Evolutionary conservation across 139 green algal genomes (phyloP).

Genomic region (Chlorella sp.): DNA sequence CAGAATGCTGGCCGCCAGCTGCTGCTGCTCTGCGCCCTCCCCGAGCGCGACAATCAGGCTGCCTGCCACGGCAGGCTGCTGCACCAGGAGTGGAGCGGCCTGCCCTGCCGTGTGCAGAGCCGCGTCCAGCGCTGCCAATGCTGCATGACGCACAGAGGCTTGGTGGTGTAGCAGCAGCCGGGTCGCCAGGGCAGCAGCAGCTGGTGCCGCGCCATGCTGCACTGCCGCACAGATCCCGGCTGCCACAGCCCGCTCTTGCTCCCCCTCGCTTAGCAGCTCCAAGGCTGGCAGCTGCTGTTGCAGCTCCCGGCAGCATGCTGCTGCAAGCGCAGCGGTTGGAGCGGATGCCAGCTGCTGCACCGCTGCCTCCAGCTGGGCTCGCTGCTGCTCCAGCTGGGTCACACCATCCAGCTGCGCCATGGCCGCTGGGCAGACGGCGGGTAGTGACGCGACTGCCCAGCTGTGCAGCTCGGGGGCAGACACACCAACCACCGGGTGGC

Average conservation of each 20-base stretch:
- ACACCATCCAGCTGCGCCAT: background rate
- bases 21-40: background rate
- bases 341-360: background rate
- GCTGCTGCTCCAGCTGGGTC: background rate
- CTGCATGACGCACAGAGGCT: background rate
- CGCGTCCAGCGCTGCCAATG: background rate
- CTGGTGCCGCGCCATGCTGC: background rate
- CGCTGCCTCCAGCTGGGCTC: background rate
- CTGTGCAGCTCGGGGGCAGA: background rate
- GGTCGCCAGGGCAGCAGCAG: background rate
- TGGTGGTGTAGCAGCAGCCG: background rate
- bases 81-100: background rate
- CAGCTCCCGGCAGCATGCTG: background rate
- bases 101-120: background rate
- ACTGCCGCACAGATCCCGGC: background rate
- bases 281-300: background rate
- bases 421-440: background rate
- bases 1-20: slow-evolving; percentile 11
- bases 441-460: background rate
- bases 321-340: background rate
- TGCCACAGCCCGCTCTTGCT: background rate
- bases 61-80: slow-evolving; percentile 1
- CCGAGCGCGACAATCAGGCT: background rate
- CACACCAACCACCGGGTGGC: background rate
- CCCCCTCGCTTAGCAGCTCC: background rate